Evolutionary conservation across 2,329 filamentous ascomycete species (phyloP).

Genomic region (Penicillium hesseltinei): DNA sequence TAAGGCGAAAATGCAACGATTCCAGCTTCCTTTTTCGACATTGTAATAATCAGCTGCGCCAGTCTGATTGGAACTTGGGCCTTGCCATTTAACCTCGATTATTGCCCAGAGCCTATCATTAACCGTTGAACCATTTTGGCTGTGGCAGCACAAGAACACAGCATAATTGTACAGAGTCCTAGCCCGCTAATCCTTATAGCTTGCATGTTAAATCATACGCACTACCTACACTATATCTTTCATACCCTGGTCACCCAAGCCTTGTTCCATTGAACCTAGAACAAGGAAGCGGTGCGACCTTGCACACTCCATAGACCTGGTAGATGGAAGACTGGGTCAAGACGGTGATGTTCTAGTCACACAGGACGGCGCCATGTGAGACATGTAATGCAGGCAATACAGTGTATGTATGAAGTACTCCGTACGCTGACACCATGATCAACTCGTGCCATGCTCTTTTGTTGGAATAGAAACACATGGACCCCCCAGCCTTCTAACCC

Average conservation of each 20-base stretch:
- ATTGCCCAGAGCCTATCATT: conserved; percentile 1
- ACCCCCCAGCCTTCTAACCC: not conserved
- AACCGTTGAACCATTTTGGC: not conserved
- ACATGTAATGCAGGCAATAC: conserved; percentile 27
- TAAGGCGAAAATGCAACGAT: not conserved
- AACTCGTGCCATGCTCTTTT: conserved; percentile 5
- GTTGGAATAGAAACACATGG: conserved; percentile 9
- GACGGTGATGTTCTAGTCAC: conserved; percentile 13
- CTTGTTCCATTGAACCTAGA: not conserved
- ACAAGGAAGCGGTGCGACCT: conserved; percentile 15
- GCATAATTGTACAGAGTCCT: not conserved
- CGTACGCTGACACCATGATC: conserved; percentile 6
- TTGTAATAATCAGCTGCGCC: conserved; percentile 1
- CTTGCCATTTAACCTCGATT: conserved; percentile 6
- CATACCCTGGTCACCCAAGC: not conserved
- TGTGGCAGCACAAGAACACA: conserved; percentile 5
- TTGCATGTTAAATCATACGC: not conserved
- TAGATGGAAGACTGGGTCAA: conserved; percentile 19
- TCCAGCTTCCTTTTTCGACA: not conserved
- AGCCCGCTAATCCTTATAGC: not conserved
- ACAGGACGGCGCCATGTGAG: conserved; percentile 27
- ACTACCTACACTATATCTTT: not conserved
- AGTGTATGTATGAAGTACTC: conserved; percentile 6
- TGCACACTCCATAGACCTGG: conserved; percentile 17
- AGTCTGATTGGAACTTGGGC: conserved; percentile 13